phyloP scores from a whole-genome alignment of 805 yeast genomes.

The Hanseniaspora guilliermondii region DNA sequence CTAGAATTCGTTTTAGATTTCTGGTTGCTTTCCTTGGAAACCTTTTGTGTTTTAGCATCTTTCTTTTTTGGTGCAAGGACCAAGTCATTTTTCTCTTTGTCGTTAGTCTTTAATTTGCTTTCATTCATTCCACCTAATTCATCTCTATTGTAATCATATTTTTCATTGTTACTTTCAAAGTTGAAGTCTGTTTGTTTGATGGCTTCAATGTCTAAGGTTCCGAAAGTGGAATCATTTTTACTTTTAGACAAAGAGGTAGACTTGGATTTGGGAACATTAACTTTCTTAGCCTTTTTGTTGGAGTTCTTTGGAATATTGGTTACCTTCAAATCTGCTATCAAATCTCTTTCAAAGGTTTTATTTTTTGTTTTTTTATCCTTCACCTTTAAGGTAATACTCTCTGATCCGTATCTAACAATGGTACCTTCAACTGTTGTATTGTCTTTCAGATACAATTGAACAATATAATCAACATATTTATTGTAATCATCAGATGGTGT shows the following conservation, averaged over 20 bases:
- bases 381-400: conserved; percentile 1
- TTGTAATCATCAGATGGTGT: neutral
- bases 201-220: conserved; percentile 4
- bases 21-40: neutral
- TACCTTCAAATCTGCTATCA: conserved; percentile 6
- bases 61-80: neutral
- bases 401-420: neutral
- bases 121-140: neutral
- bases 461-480: conserved; percentile 1
- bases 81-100: neutral
- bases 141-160: conserved; percentile 4
- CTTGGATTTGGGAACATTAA: neutral
- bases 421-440: conserved; percentile 6
- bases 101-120: neutral
- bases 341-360: neutral
- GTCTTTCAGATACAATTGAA: conserved; percentile 1
- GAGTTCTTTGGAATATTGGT: neutral
- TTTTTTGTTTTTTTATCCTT: neutral
- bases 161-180: conserved; percentile 9
- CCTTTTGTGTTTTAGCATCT: neutral
- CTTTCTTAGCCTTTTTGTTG: conserved; percentile 3
- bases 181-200: conserved; percentile 9
- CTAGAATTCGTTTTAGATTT: neutral
- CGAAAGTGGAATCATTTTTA: conserved; percentile 7
- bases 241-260: neutral